Evolutionary conservation across 352 stramenopile genomes (phyloP).

Genomic region (Sclerospora graminicola): DNA sequence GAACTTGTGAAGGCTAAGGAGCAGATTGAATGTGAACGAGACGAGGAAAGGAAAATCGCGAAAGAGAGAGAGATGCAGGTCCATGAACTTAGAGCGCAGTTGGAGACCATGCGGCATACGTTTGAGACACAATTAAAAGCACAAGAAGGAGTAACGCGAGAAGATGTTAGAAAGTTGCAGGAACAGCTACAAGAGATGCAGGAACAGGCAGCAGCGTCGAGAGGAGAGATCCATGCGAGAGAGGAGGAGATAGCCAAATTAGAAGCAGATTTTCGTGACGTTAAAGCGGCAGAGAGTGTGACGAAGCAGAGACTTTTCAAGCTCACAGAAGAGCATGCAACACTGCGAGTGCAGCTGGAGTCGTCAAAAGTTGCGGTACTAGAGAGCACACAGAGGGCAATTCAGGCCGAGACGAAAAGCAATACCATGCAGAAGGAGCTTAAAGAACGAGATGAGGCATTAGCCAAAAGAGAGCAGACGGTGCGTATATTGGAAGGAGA

Average conservation of each 20-base stretch:
- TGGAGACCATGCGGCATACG: constrained; percentile 16
- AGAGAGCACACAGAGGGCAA: constrained; percentile 25
- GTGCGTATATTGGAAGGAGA: constrained; percentile 19
- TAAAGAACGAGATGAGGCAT: constrained; percentile 10
- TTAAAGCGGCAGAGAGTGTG: constrained; percentile 18
- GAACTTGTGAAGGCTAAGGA: constrained; percentile 23
- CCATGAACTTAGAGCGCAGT: constrained; percentile 15
- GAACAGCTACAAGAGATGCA: constrained; percentile 22
- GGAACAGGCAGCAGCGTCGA: constrained; percentile 30
- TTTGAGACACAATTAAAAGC: constrained; percentile 21
- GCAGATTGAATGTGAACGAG: constrained; percentile 23
- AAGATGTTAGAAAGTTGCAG: constrained; percentile 22
- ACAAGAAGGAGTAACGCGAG: constrained; percentile 17
- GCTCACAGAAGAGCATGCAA: constrained; percentile 51
- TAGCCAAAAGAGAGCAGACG: constrained; percentile 8
- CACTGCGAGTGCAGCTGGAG: constrained; percentile 31
- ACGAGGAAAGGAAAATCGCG: constrained; percentile 5
- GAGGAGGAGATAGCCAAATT: constrained; percentile 33
- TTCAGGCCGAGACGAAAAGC: constrained; percentile 32
- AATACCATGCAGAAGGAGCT: constrained; percentile 20
- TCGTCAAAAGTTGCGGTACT: constrained; percentile 21
- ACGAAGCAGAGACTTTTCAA: constrained; percentile 49
- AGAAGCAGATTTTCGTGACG: constrained; percentile 29
- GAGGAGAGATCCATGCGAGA: constrained; percentile 44
- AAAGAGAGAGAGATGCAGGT: constrained; percentile 9